phyloP scores from a whole-genome alignment of 2,329 filamentous ascomycete genomes.

The Triangularia setosa region DNA sequence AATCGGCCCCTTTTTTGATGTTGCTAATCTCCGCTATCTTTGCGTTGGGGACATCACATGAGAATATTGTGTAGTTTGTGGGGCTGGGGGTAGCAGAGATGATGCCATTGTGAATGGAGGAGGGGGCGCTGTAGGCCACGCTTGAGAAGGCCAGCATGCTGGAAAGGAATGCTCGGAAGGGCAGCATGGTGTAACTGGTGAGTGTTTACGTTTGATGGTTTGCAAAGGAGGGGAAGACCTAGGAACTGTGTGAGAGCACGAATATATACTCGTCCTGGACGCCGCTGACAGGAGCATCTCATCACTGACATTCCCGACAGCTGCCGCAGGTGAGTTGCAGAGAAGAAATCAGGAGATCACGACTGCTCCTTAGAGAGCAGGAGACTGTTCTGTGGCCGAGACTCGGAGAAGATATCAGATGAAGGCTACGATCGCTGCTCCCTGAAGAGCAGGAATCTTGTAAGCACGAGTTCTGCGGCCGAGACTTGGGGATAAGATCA shows the following conservation, averaged over 20 bases:
- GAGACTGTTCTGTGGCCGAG: too few relatives aligned
- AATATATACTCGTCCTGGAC: neutral
- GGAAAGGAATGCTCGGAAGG: neutral
- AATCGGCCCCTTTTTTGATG: neutral
- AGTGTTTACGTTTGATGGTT: neutral
- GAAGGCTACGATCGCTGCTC: neutral
- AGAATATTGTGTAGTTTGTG: neutral
- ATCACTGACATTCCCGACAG: neutral
- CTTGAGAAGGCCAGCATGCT: neutral
- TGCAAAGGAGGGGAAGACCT: neutral
- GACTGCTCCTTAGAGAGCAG: too few relatives aligned
- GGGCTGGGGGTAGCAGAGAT: conserved; percentile 16
- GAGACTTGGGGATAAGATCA: too few relatives aligned
- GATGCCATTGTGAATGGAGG: conserved; percentile 46
- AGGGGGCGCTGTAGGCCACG: conserved; percentile 44
- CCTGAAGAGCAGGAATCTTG: neutral
- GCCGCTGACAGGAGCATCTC: neutral
- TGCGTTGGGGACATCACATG: neutral
- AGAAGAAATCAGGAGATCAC: neutral
- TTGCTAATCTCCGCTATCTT: neutral
- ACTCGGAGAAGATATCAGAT: too few relatives aligned
- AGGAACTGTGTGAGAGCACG: neutral
- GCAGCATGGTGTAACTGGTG: neutral
- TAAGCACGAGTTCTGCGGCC: neutral
- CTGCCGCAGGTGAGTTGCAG: neutral